Base-by-base conservation (phyloP, 768 basidiomycete genomes). In the Epithele typhae region DNA sequence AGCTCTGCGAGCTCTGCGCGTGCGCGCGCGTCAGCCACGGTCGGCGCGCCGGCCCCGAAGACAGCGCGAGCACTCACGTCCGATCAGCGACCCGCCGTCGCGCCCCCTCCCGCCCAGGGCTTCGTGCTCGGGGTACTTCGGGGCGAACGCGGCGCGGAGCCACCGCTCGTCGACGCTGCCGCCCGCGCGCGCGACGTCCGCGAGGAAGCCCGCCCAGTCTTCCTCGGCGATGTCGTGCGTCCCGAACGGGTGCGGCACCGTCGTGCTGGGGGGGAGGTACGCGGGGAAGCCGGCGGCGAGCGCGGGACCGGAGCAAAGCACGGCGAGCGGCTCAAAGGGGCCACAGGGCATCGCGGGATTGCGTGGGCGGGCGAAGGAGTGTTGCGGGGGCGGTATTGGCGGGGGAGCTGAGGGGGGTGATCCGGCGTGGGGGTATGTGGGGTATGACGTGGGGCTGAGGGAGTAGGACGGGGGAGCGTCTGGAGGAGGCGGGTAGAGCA, bases 151-250 rank as follows among this genome's bases (percentile, higher is more conserved):
- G 27, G 27, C 14, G 27, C 27, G 27, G 27, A 30, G 8, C 8
- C 8, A 7, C 8, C 27, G 27, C 7, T 30, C 27, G 27, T 14
- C 27, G 8, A 7, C 7, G 27, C 27, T 39, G 21, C 25, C 17
- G 47, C 37, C 4, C 39, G 37, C 45, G 37, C 9, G 9, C 47
- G 40, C 30, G 14, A 59, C 19, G 43, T 57, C 49, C 10, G 42
- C 21, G 40, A 61, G 22, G 45, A 61, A 60, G 70, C 66, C 63
- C 33, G 61, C 55, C 79, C 79, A 81, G 57, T 81, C 79, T 14
- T 59, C 64, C 59, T 79, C 71, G 0, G 44, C 52, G 3, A 81
- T 59, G 53, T 81, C 77, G 57, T 76, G 74, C 38, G 70, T 63
- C 19, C 58, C 54, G 54, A 81, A 81, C 21, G 78, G 78, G 54